Evolutionary conservation across 2,329 filamentous ascomycete genomes (phyloP), one percentile per base, ranked within the genome.

Genomic region (Arthrobotrys sphaeroides): DNA sequence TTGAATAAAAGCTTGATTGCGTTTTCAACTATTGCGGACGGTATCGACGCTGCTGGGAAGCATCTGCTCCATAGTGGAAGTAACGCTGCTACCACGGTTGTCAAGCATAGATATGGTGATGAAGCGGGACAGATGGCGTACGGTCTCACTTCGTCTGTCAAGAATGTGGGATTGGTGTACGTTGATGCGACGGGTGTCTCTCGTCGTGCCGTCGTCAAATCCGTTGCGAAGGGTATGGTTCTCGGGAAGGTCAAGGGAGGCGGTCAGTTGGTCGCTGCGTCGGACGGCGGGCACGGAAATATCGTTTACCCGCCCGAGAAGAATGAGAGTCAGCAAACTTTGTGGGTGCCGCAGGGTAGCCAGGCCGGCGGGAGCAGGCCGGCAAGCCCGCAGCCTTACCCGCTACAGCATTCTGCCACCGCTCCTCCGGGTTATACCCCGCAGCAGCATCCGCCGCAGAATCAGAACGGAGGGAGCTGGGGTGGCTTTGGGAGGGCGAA

Each of bases 1-100:
- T 84, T 99, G 78, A 99, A 99, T 84, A 97, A 97, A 86, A 93
- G 90, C 77, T 85, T 99, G 84, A 98, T 99, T 85, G 95, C 95
- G 0, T 98, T 98, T 82, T 93, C 91, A 40, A 99, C 95, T 0
- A 88, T 99, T 47, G 92, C 93, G 22, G 95, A 99, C 80, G 95
- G 95, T 38, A 91, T 98, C 72, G 94, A 97, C 78, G 90, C 96
- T 79, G 91, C 92, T 1, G 91, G 93, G 0, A 90, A 90, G 62
- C 91, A 89, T 77, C 84, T 99, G 28, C 86, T 99, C 28, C 88
- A 87, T 3, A 90, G 90, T 7, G 88, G 90, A 1, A 90, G 92
- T 2, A 86, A 87, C 0, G 93, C 94, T n/a, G 91, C 94, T 22
- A 93, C 89, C 36, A 92, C 90, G 0, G 90, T 97, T 60, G 92